Base-by-base conservation (phyloP, 2,329 filamentous ascomycete genomes). In the Hymenoscyphus albidus region DNA sequence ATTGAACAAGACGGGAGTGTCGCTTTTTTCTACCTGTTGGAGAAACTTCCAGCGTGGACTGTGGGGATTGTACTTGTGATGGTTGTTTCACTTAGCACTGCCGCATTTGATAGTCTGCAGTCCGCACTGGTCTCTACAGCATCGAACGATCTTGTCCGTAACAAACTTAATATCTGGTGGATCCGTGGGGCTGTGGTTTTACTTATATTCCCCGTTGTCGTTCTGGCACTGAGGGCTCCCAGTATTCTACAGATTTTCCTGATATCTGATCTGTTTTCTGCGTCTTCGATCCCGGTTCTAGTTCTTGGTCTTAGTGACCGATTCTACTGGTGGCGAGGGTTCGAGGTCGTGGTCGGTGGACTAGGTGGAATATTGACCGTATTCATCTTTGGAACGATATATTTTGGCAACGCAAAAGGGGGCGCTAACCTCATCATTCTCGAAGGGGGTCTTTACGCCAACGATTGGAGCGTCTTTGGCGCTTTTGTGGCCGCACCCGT, bases 81-180 rank as follows among this genome's bases (percentile, higher is more conserved):
- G 90, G 86, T 90, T 0, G 85, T 93, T 39, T 85, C 86, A 10
- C 83, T 95, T 61, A 90, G 86, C 72, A 92, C 89, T 2, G 88
- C 91, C 0, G 87, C 91, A 0, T 94, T 95, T 68, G 91, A 95
- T 80, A 89, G 85, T 67, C 81, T 94, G 44, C 92, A 94, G 77
- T 90, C 88, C 1, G 89, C 91, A 70, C 93, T 95, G 88, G 88
- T 94, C 7, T 92, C 89, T n/a, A 90, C 89, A 0, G 89, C 88
- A 14, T 92, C 89, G 69, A 94, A 94, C 79, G 91, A 95, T 74
- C 78, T 95, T 14, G 94, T 94, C 83, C 87, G 91, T 71, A 95
- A 95, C 81, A 85, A 84, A 65, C 85, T 95, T 63, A 88, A 87
- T 72, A 85, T 93, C 69, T 91, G 90, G 85, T 84, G 81, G 76